Base-by-base conservation (phyloP, 805 yeast genomes). In the Candida orba region DNA sequence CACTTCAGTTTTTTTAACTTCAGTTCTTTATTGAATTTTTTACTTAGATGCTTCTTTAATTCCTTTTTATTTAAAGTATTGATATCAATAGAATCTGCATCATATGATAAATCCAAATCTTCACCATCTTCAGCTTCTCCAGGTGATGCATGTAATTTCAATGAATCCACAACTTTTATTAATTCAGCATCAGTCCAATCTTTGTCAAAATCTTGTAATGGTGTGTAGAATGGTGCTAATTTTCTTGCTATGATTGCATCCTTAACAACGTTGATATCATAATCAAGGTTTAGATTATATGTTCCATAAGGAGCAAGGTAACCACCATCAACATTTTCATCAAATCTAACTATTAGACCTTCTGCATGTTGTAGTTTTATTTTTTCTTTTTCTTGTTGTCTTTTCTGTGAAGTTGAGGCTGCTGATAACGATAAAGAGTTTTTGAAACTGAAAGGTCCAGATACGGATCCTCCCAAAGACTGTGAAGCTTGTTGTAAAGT, bases 281-380 rank as follows among this genome's bases (percentile, higher is more conserved):
- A 91, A 60, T 86, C 95, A 43, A 83, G 61, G 38, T 84, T 79
- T 29, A 75, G 69, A 50, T 80, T 76, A 63, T 91, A 91, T 29
- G 85, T 84, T 2, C 97, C 97, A 63, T 76, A 86, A 0, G 98
- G 96, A 1, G 95, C 96, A 50, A 91, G 65, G 58, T 68, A 89
- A 2, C 99, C 99, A 17, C 99, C 99, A 64, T 93, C 98, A 14
- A 91, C 95, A 49, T 69, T 77, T 56, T 87, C 95, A 34, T 69
- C 69, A 53, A 63, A 74, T 48, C 73, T 68, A 3, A 84, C 87
- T 20, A 84, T 66, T 42, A 84, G 65, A 22, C 78, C 73, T 48
- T 65, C 53, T 42, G 75, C 76, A 52, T 79, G 87, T 15, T 64
- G 62, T 48, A 79, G 84, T 43, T 72, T 72, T 40, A 60, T 59